Evolutionary conservation across 805 yeast genomes (phyloP).

Genomic region (Suhomyces sp.): DNA sequence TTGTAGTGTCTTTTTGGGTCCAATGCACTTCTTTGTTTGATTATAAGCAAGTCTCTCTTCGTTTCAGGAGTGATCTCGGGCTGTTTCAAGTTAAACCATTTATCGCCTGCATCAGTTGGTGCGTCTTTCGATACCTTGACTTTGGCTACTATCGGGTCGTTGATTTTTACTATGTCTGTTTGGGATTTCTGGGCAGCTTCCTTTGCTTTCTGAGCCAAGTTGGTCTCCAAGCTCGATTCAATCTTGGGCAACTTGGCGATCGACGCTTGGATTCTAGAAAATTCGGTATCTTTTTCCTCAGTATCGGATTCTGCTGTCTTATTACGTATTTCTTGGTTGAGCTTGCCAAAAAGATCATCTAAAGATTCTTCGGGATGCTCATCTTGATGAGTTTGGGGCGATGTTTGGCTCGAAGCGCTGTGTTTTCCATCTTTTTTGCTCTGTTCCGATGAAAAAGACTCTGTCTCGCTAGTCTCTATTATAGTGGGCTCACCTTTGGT

Average conservation of each 20-base stretch:
- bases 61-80: conserved; percentile 69
- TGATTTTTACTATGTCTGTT: conserved; percentile 32
- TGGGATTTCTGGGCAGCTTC: conserved; percentile 12
- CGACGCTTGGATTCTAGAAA: conserved; percentile 34
- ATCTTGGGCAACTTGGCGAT: conserved; percentile 42
- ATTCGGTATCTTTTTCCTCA: conserved; percentile 16
- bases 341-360: conserved; percentile 31
- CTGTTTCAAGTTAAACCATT: conserved; percentile 82
- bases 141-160: conserved; percentile 43
- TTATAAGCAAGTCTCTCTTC: conserved; percentile 72
- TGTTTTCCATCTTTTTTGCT: conserved; percentile 5
- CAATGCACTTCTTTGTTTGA: conserved; percentile 84
- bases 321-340: conserved; percentile 23
- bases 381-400: conserved; percentile 3
- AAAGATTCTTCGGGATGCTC: conserved; percentile 19
- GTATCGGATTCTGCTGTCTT: conserved; percentile 10
- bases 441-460: conserved; percentile 20
- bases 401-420: neutral
- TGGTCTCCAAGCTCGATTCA: conserved; percentile 26
- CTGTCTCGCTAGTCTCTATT: conserved; percentile 29
- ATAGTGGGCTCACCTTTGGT: conserved; percentile 11
- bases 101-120: conserved; percentile 44
- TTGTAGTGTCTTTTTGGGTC: conserved; percentile 96
- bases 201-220: conserved; percentile 11
- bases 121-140: conserved; percentile 14